These are phyloP conservation scores for Wickerhamiella musiphila DNA, from an alignment of 805 yeast species.

Conservation along the genomic window DNA sequence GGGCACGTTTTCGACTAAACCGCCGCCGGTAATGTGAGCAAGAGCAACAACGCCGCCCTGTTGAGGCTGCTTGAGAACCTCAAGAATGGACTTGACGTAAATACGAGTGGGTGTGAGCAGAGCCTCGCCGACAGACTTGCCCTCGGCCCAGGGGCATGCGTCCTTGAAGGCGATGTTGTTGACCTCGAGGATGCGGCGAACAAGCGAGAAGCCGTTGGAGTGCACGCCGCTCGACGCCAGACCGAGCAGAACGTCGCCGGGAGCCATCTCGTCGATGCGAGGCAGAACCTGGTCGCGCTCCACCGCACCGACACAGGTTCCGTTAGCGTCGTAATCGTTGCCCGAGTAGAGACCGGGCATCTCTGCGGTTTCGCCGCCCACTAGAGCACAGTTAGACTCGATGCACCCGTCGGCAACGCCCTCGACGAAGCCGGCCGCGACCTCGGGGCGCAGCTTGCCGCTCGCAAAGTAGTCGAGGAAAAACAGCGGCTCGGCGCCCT, in stretches of 20 bases:
- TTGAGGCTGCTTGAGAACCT: slow-evolving; percentile 34
- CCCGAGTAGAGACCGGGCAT: slow-evolving; percentile 98
- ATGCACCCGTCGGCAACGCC: slow-evolving; percentile 97
- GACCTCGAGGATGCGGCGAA: slow-evolving; percentile 76
- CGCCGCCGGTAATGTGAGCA: slow-evolving; percentile 98
- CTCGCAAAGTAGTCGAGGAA: slow-evolving; percentile 95
- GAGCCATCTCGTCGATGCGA: slow-evolving; percentile 41
- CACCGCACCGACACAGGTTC: slow-evolving; percentile 97
- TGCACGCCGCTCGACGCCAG: slow-evolving; percentile 84
- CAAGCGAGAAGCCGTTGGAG: slow-evolving; percentile 90
- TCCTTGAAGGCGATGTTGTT: slow-evolving; percentile 55
- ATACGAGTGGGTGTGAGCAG: slow-evolving; percentile 80
- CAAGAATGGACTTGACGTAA: slow-evolving; percentile 79
- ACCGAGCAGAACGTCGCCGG: slow-evolving; percentile 75
- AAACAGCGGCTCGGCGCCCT: slow-evolving; percentile 95
- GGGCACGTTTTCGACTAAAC: slow-evolving; percentile 88
- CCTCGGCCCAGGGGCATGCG: slow-evolving; percentile 68
- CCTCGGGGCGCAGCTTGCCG: slow-evolving; percentile 67
- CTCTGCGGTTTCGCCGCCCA: slow-evolving; percentile 98
- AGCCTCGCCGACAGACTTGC: slow-evolving; percentile 67
- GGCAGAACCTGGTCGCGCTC: slow-evolving; percentile 61
- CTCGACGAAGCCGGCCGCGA: slow-evolving; percentile 74
- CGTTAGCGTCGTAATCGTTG: slow-evolving; percentile 95
- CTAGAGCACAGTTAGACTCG: slow-evolving; percentile 89
- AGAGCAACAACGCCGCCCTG: slow-evolving; percentile 62